phyloP scores from a whole-genome alignment of 192 early-diverging fungal species.

The Chytriomyces hyalinus region DNA sequence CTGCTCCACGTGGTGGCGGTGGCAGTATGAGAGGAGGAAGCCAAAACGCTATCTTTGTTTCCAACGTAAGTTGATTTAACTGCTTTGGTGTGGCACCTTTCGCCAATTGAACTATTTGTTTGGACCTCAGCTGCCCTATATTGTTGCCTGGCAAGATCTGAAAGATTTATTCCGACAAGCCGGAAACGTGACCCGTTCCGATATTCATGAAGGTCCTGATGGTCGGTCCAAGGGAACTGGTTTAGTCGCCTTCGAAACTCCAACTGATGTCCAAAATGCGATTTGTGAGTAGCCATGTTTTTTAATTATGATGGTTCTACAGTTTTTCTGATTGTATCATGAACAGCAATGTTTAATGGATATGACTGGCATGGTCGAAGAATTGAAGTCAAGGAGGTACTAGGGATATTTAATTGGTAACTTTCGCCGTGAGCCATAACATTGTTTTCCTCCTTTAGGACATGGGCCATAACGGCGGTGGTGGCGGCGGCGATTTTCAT shows the following conservation, averaged over 20 bases:
- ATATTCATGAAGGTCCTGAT: constrained; percentile 66
- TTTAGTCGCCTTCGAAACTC: constrained; percentile 73
- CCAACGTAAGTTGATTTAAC: constrained; percentile 12
- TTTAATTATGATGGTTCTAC: background rate
- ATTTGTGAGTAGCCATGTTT: constrained; percentile 66
- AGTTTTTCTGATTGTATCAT: constrained; percentile 30
- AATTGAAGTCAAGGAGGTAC: constrained; percentile 82
- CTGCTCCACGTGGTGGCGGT: background rate
- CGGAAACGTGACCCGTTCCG: constrained; percentile 71
- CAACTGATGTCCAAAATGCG: constrained; percentile 68
- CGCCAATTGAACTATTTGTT: background rate
- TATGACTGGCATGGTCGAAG: constrained; percentile 77
- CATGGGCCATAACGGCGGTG: constrained; percentile 15
- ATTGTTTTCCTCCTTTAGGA: too few relatives aligned
- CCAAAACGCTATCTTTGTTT: constrained; percentile 12
- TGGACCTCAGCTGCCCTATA: constrained; percentile 69
- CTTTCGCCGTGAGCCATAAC: too few relatives aligned
- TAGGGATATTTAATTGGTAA: too few relatives aligned
- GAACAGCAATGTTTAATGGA: constrained; percentile 77
- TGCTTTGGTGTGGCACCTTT: background rate
- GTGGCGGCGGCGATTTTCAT: constrained; percentile 14
- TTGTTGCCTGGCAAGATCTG: constrained; percentile 83
- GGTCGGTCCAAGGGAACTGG: constrained; percentile 75
- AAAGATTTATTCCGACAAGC: constrained; percentile 84
- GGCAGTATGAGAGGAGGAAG: constrained; percentile 21